Conservation (phyloP, 805 yeast species). For the Pichia californica region DNA sequence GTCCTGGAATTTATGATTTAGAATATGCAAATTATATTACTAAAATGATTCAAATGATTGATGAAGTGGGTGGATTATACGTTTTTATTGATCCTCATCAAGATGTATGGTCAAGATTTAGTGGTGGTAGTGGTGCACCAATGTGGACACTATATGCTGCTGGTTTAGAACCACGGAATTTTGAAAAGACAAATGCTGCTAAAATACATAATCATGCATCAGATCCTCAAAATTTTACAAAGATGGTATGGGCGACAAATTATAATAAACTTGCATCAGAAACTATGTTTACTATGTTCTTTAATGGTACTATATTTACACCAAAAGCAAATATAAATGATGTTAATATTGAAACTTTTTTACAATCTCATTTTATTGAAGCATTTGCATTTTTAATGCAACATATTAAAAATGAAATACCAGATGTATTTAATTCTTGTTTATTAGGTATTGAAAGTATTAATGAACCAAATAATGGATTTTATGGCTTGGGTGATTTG, state of each 20-base stretch:
- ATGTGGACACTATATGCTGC: constrained; percentile 88
- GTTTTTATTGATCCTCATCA: constrained; percentile 87
- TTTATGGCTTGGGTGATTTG: constrained; percentile 57
- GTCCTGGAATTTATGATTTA: constrained; percentile 78
- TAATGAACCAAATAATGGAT: constrained; percentile 82
- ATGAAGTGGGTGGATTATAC: constrained; percentile 63
- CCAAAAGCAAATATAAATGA: constrained; percentile 72
- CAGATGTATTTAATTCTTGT: constrained; percentile 39
- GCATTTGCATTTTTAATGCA: constrained; percentile 46
- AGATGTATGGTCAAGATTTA: constrained; percentile 86
- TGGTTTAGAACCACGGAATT: constrained; percentile 74
- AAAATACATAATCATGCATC: constrained; percentile 56
- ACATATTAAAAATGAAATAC: constrained; percentile 34
- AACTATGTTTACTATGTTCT: constrained; percentile 82
- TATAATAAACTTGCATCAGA: constrained; percentile 68
- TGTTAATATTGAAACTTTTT: constrained; percentile 67
- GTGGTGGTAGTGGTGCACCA: constrained; percentile 94
- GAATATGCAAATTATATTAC: constrained; percentile 68
- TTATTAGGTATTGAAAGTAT: constrained; percentile 75
- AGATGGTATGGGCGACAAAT: constrained; percentile 93
- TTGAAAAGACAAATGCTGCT: constrained; percentile 72
- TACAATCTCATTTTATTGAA: constrained; percentile 56
- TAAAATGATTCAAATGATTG: constrained; percentile 50
- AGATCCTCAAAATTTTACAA: constrained; percentile 48
- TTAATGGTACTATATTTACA: constrained; percentile 69